Evolutionary conservation across 768 basidiomycete genomes (phyloP).

Genomic region (Naganishia friedmannii): DNA sequence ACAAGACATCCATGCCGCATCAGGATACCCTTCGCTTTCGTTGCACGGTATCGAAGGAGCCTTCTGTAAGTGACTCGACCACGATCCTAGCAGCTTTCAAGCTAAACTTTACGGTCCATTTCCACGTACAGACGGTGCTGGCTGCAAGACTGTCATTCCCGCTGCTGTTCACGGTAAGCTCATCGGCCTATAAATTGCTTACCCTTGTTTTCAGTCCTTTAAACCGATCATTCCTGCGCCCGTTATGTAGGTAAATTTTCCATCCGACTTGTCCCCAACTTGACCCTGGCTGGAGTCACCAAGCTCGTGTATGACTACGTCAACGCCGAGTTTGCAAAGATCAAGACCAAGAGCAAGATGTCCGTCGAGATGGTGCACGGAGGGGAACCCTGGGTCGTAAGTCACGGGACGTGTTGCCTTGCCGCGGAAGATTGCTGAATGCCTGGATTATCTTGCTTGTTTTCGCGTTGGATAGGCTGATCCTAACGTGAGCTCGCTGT

Average conservation of each 20-base stretch:
- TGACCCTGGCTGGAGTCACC: constrained; percentile 72
- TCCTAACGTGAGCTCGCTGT: constrained; percentile 38
- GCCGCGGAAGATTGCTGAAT: constrained; percentile 7
- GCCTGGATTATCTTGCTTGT: constrained; percentile 3
- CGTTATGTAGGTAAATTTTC: constrained; percentile 79
- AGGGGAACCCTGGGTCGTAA: constrained; percentile 80
- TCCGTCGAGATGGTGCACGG: constrained; percentile 69
- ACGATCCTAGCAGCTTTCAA: not conserved
- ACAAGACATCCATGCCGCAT: not conserved
- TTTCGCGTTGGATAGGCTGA: constrained; percentile 35
- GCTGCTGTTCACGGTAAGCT: constrained; percentile 61
- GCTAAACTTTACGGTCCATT: constrained; percentile 21
- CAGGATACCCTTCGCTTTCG: constrained; percentile 68
- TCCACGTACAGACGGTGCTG: constrained; percentile 39
- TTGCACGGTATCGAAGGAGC: constrained; percentile 96
- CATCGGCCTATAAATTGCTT: not conserved
- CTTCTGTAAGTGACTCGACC: constrained; percentile 57
- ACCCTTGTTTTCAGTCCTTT: not conserved
- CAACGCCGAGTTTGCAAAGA: constrained; percentile 73
- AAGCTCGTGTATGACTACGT: constrained; percentile 70
- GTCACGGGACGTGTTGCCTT: constrained; percentile 30
- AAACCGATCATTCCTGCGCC: not conserved
- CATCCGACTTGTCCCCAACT: constrained; percentile 85
- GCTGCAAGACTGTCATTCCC: constrained; percentile 78
- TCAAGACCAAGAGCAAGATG: constrained; percentile 79